Base-by-base conservation (phyloP, 164 flowering plant species). In the Nymphaea thermarum region DNA sequence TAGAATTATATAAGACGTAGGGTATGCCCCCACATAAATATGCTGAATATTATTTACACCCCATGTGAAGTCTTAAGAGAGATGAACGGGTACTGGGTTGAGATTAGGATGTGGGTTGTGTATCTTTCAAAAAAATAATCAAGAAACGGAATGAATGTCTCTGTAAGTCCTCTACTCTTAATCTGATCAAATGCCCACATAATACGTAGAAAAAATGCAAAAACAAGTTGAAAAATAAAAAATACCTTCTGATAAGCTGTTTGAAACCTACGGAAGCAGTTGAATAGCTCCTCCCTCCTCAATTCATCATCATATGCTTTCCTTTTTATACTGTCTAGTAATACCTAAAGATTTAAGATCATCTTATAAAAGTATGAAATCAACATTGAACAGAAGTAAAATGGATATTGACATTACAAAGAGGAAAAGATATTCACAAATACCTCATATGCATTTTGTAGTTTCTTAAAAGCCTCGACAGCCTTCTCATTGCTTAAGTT, bases 391-490 rank as follows among this genome's bases (percentile, higher is more conserved):
- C 53, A 45, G 53, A 45, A 25, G 5, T 10, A 45, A 45, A 45
- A 45, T 45, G 53, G 7, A 10, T 10, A 10, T 45, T 45, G 5
- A 10, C 53, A 45, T 45, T 10, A 45, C 1, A 62, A 63, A 4
- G 47, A 73, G 44, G 2, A 2, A 53, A 18, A 71, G 71, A 66
- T 25, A 25, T 25, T 17, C 45, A 65, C 47, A 59, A 41, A 51
- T 70, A 92, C 99, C 98, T 95, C 99, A 65, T 95, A 92, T 47
- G 97, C 99, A 81, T 95, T 95, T 75, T 95, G 99, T 78, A 95
- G 98, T 71, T 90, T 95, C 80, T 95, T 88, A 80, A 95, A 95
- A 72, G 99, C 98, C 77, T 95, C 99, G n/a, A 86, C 98, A 75
- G 99, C 98, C 74, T 87, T 92, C 74, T 92, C 99, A 74, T 95